Evolutionary conservation across 1,139 yeast species (phyloP).

Genomic region (Scheffersomyces illinoinensis): DNA sequence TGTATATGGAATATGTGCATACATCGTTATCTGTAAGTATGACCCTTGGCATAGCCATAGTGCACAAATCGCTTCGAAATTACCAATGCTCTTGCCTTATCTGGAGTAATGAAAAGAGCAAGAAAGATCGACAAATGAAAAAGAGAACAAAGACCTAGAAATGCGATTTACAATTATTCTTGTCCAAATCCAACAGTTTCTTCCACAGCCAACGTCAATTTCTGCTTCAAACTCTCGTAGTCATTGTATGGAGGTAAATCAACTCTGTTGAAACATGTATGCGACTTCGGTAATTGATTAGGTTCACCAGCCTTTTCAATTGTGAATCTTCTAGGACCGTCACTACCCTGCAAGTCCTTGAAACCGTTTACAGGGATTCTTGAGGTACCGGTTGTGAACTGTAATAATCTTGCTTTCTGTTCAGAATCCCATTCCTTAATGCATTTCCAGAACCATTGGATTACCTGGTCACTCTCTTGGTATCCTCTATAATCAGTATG

Average conservation of each 20-base stretch:
- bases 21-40: background rate
- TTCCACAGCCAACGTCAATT: slow-evolving; percentile 84
- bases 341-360: slow-evolving; percentile 97
- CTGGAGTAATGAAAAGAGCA: background rate
- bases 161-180: slow-evolving; percentile 48
- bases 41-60: background rate
- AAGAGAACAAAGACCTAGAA: background rate
- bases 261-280: slow-evolving; percentile 92
- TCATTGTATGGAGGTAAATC: slow-evolving; percentile 84
- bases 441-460: slow-evolving; percentile 98
- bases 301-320: slow-evolving; percentile 97
- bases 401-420: slow-evolving; percentile 91
- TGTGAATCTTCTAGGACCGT: slow-evolving; percentile 97
- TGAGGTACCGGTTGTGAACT: slow-evolving; percentile 97
- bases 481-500: slow-evolving; percentile 98
- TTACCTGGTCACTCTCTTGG: slow-evolving; percentile 92
- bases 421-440: slow-evolving; percentile 94
- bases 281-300: slow-evolving; percentile 92
- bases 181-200: slow-evolving; percentile 97
- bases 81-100: background rate
- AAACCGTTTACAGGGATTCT: slow-evolving; percentile 99
- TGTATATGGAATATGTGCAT: background rate
- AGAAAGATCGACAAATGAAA: background rate
- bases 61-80: background rate
- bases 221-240: slow-evolving; percentile 74